phyloP scores from a whole-genome alignment of 352 stramenopile genomes.

The Pseudoperonospora humuli region DNA sequence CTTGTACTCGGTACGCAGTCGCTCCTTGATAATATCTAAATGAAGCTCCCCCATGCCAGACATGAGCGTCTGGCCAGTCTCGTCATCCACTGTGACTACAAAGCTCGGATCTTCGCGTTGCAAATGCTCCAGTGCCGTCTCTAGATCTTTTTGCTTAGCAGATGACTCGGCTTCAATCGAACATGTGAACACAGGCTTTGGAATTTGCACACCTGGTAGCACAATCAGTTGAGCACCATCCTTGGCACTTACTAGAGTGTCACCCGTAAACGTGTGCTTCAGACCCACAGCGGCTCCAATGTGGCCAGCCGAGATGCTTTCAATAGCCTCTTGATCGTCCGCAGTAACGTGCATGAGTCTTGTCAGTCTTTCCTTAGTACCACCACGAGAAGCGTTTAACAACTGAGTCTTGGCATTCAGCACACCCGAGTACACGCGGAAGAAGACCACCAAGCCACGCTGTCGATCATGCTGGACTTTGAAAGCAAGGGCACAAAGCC shows the following conservation, averaged over 20 bases:
- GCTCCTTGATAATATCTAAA: conserved; percentile 90
- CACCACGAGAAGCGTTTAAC: conserved; percentile 53
- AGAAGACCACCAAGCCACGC: conserved; percentile 83
- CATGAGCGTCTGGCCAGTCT: conserved; percentile 97
- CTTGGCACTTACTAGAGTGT: conserved; percentile 88
- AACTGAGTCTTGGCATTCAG: conserved; percentile 77
- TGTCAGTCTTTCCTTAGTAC: conserved; percentile 51
- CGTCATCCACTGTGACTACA: conserved; percentile 90
- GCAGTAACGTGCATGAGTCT: conserved; percentile 87
- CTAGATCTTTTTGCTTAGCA: conserved; percentile 82
- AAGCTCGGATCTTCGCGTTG: conserved; percentile 96
- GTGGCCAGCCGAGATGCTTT: conserved; percentile 78
- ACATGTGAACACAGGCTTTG: conserved; percentile 86
- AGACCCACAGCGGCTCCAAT: conserved; percentile 90
- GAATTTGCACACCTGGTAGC: conserved; percentile 58
- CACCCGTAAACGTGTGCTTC: conserved; percentile 88
- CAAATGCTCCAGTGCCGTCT: conserved; percentile 65
- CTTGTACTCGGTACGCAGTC: conserved; percentile 85
- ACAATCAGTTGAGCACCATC: conserved; percentile 34
- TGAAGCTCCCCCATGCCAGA: conserved; percentile 94
- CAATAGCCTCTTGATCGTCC: conserved; percentile 85
- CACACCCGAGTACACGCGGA: conserved; percentile 90
- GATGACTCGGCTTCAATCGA: conserved; percentile 85
- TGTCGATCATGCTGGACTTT: conserved; percentile 78
- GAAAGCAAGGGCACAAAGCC: conserved; percentile 54